A percentile compares a stretch with the other conserved stretches of the same genome.
Conservation (phyloP, 192 early-diverging fungal species). For the Coemansia sp. region DNA sequence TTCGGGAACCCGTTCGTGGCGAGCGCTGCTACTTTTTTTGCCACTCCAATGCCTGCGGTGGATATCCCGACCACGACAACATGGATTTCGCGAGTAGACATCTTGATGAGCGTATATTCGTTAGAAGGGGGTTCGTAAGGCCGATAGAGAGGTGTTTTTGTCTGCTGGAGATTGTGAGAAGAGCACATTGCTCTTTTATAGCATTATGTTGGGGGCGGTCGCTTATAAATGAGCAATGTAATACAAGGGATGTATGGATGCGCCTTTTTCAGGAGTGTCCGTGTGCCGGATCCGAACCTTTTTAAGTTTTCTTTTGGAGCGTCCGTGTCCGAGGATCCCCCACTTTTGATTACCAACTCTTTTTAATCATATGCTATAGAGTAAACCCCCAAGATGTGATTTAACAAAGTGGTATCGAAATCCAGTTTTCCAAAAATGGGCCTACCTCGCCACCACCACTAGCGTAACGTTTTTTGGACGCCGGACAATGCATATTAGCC, state of each 20-base stretch:
- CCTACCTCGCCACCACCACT: too few relatives aligned
- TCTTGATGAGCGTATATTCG: slow-evolving; percentile 28
- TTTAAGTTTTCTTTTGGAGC: not conserved
- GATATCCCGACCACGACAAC: slow-evolving; percentile 59
- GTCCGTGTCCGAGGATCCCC: not conserved
- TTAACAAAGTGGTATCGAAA: too few relatives aligned
- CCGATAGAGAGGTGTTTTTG: not conserved
- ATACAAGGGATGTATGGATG: not conserved
- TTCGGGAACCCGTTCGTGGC: slow-evolving; percentile 33
- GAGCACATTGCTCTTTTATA: slow-evolving; percentile 38
- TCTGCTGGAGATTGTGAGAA: not conserved
- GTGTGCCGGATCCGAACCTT: not conserved
- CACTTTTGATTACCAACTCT: not conserved
- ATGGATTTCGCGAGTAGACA: slow-evolving; percentile 58
- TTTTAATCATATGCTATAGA: not conserved
- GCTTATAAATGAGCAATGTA: slow-evolving; percentile 31
- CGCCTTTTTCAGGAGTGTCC: not conserved
- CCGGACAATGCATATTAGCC: too few relatives aligned
- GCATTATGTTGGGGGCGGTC: not conserved
- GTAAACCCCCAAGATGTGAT: too few relatives aligned
- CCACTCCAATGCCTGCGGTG: slow-evolving; percentile 47
- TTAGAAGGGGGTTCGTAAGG: not conserved
- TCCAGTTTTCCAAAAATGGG: too few relatives aligned
- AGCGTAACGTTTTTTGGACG: too few relatives aligned
- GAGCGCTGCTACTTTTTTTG: slow-evolving; percentile 38